These are phyloP conservation scores for Fusarium sp. DNA, from an alignment of 2,329 filamentous ascomycete genomes.

Conservation along the genomic window DNA sequence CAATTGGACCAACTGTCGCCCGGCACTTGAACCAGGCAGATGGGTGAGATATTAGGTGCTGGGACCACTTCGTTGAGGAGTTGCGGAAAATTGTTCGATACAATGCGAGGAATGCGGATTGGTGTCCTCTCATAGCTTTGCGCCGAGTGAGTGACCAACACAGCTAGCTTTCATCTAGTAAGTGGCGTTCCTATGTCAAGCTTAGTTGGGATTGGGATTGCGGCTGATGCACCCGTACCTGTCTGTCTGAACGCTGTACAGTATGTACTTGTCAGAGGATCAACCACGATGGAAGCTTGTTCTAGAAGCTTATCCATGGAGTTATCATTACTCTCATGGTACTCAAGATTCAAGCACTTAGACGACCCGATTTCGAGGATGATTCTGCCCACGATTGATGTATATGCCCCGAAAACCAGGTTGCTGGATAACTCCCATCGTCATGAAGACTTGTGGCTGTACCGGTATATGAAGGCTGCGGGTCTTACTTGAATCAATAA, in stretches of 20 bases:
- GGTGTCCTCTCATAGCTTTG: conserved; percentile 3
- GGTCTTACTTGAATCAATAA: conserved; percentile 5
- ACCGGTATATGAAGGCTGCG: conserved; percentile 17
- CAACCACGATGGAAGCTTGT: neutral
- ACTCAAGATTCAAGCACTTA: conserved; percentile 8
- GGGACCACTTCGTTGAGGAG: neutral
- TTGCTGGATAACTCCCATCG: conserved; percentile 22
- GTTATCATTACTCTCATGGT: neutral
- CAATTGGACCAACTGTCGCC: conserved; percentile 26
- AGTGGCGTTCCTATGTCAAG: conserved; percentile 1
- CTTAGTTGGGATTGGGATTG: conserved; percentile 7
- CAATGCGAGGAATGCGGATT: conserved; percentile 14
- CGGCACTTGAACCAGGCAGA: conserved; percentile 36
- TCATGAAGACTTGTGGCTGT: conserved; percentile 3
- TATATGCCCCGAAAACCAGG: conserved; percentile 36
- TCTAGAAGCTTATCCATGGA: neutral
- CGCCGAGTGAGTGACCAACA: neutral
- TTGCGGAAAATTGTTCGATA: conserved; percentile 13
- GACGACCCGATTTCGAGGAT: conserved; percentile 2
- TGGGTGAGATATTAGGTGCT: neutral
- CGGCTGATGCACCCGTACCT: neutral
- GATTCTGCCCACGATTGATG: conserved; percentile 2
- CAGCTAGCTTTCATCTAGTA: conserved; percentile 4
- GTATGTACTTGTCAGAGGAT: neutral
- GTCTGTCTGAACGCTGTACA: conserved; percentile 1